Evolutionary conservation across 768 basidiomycete genomes (phyloP).

Genomic region (Mycena epipterygia): DNA sequence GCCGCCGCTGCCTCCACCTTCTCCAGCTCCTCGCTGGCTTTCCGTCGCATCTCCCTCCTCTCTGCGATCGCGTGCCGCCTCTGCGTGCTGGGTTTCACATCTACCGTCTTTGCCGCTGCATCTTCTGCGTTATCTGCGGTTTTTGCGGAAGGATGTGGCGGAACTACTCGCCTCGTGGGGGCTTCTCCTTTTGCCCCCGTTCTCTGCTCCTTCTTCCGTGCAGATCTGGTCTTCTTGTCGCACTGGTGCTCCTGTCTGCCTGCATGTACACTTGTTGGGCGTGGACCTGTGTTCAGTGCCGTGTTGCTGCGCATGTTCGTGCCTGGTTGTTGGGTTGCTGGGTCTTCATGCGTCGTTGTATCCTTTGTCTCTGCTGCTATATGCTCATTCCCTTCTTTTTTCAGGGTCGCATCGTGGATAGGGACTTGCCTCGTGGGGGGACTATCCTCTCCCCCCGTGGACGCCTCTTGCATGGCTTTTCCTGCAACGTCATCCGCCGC

Average conservation of each 20-base stretch:
- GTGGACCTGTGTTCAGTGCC: too few relatives aligned
- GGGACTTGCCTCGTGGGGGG: slow-evolving; percentile 25
- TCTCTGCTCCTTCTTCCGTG: background rate
- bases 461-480: background rate
- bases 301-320: too few relatives aligned
- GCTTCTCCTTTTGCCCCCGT: background rate
- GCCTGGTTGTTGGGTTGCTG: too few relatives aligned
- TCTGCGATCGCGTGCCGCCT: background rate
- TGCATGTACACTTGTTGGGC: too few relatives aligned
- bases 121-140: too few relatives aligned
- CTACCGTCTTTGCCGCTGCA: background rate
- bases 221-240: background rate
- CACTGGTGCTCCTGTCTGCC: too few relatives aligned
- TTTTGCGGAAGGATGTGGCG: too few relatives aligned
- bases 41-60: background rate
- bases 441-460: slow-evolving; percentile 3
- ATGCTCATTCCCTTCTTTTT: too few relatives aligned
- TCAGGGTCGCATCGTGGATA: too few relatives aligned
- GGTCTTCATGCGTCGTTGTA: too few relatives aligned
- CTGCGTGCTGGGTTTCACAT: background rate
- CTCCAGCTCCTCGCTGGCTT: background rate
- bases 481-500: background rate
- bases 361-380: too few relatives aligned
- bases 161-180: slow-evolving; percentile 1
- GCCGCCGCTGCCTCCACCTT: background rate